Base-by-base conservation (phyloP, 2,329 filamentous ascomycete species). In the Colletotrichum truncatum region DNA sequence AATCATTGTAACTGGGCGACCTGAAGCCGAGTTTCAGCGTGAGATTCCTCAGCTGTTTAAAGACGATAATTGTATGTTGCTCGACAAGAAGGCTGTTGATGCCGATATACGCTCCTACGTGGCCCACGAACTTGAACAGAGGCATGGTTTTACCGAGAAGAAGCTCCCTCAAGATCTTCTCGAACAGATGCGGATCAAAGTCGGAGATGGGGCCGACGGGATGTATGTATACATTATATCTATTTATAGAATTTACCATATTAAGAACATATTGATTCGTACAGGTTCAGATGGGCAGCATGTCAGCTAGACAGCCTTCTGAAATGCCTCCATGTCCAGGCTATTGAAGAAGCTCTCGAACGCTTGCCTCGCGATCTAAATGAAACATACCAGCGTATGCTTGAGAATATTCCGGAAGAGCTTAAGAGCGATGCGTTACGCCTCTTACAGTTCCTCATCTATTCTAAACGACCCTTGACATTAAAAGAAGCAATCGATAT, bases 361-460 rank as follows among this genome's bases (percentile, higher is more conserved):
- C 2, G 12, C 6, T 14, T 59, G 5, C 56, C 45, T 0, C 8
- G 4, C 4, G 39, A 26, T 10, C 30, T 57, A 1, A 48, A 57
- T 16, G 34, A 21, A 21, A 52, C 45, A 3, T 59, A 59, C 6
- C 6, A 3, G 6, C 16, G 45, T 3, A 34, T 51, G 7, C 34
- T 59, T 4, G 16, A 69, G 45, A 58, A 16, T 11, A 70, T 71
- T 18, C 63, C 68, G 2, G 4, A 21, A 26, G 48, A 51, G 9
- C 36, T 48, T 11, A 66, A 68, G 30, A 45, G 26, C 14, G 25
- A 61, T 12, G 51, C 71, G 9, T 66, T 68, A 2, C 69, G 71
- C 1, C 64, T 75, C 1, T 46, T 70, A 1, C 70, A 73, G 25
- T 74, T 74, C 41, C 60, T 74, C 2, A 30, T 71, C 1, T 45